These are phyloP conservation scores for Colletotrichum sp. DNA, from an alignment of 2,329 filamentous ascomycete species.

Conservation along the genomic window DNA sequence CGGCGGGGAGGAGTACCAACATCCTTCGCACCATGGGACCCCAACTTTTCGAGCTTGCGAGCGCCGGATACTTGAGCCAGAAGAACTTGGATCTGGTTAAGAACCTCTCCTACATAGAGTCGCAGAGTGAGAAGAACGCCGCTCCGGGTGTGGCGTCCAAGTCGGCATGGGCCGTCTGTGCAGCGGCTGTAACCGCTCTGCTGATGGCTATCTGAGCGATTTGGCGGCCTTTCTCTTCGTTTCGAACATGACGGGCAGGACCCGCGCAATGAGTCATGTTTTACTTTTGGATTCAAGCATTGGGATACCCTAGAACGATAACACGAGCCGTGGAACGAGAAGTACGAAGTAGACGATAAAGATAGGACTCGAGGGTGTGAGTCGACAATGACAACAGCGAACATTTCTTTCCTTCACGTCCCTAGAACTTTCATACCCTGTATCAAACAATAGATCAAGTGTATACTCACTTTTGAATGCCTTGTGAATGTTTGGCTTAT, in stretches of 20 bases:
- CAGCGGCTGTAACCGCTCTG: background rate
- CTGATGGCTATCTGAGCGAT: background rate
- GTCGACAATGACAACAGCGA: background rate
- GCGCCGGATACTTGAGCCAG: slow-evolving; percentile 40
- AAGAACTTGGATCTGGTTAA: slow-evolving; percentile 26
- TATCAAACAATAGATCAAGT: background rate
- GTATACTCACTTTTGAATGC: background rate
- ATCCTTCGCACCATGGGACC: slow-evolving; percentile 58
- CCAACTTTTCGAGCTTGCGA: slow-evolving; percentile 53
- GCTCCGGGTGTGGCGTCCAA: background rate
- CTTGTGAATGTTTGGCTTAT: background rate
- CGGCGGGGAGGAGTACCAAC: slow-evolving; percentile 63
- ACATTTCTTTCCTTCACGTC: background rate
- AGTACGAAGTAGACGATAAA: slow-evolving; percentile 26
- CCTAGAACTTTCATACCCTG: slow-evolving; percentile 8
- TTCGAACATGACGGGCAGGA: slow-evolving; percentile 15
- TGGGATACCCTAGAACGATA: slow-evolving; percentile 22
- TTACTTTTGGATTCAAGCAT: slow-evolving; percentile 10
- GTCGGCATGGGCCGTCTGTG: background rate
- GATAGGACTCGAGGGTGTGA: background rate
- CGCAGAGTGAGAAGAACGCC: slow-evolving; percentile 18
- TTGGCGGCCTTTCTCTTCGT: background rate
- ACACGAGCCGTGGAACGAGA: background rate
- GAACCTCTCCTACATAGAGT: slow-evolving; percentile 23
- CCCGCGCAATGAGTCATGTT: slow-evolving; percentile 3